These are phyloP conservation scores for Hypoxylon sp. DNA, from an alignment of 2,329 filamentous ascomycete species.

Conservation along the genomic window DNA sequence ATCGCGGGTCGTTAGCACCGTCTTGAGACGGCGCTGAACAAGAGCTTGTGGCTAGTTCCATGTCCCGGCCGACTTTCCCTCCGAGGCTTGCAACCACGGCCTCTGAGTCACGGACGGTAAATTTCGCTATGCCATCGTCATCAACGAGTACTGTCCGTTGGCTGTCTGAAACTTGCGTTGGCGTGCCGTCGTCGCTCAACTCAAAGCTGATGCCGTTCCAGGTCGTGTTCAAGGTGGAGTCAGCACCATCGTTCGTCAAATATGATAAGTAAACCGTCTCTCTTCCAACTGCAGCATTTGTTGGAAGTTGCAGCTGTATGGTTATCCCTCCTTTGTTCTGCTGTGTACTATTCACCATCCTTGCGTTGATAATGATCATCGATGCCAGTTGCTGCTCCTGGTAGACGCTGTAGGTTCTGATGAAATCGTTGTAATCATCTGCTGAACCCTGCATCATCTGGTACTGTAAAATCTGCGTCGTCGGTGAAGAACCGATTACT, in stretches of 20 bases:
- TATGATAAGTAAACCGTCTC: conserved; percentile 61
- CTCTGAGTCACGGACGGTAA: conserved; percentile 59
- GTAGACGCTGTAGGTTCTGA: conserved; percentile 61
- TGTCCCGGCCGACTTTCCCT: conserved; percentile 26
- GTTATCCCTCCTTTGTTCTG: conserved; percentile 56
- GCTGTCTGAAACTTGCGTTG: conserved; percentile 52
- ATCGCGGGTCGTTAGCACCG: not conserved
- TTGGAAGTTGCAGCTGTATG: conserved; percentile 58
- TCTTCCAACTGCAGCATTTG: conserved; percentile 53
- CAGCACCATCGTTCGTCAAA: conserved; percentile 61
- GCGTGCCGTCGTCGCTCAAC: conserved; percentile 57
- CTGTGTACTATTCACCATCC: conserved; percentile 57
- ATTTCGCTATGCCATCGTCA: conserved; percentile 52
- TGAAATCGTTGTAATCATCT: conserved; percentile 57
- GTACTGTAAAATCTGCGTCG: conserved; percentile 58
- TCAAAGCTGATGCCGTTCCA: conserved; percentile 64
- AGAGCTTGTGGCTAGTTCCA: not conserved
- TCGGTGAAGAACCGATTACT: conserved; percentile 59
- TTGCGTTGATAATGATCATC: conserved; percentile 62
- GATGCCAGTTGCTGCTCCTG: conserved; percentile 57
- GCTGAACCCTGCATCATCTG: conserved; percentile 50
- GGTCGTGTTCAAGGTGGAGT: conserved; percentile 57
- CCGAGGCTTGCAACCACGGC: conserved; percentile 62
- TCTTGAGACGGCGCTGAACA: not conserved
- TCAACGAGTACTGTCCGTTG: conserved; percentile 52